Percentiles rank a stretch among this genome's conserved stretches.
These are phyloP conservation scores for Eragrostis nindensis DNA, from an alignment of 176 grass and related monocot species.

Conservation along the genomic window DNA sequence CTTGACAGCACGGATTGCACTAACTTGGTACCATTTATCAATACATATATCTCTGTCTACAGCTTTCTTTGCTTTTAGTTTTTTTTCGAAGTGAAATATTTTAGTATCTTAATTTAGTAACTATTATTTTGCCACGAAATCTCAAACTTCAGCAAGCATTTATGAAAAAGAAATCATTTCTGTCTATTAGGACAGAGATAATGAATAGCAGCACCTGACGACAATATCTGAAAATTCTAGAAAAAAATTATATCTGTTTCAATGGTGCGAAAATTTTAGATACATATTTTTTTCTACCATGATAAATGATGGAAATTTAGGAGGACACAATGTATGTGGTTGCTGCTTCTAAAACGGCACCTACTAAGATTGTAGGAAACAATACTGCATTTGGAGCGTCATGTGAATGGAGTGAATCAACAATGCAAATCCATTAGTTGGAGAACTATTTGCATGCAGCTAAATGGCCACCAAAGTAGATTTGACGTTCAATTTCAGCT, in stretches of 20 bases:
- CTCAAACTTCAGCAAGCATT: neutral
- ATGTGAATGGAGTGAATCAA: too few relatives aligned
- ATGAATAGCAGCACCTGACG: neutral
- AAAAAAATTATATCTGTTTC: neutral
- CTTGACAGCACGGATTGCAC: neutral
- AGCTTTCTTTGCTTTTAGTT: neutral
- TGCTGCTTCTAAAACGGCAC: neutral
- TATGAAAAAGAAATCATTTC: neutral
- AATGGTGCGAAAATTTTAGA: neutral
- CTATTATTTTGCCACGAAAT: neutral
- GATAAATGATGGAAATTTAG: neutral
- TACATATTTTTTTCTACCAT: neutral
- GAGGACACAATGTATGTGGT: neutral
- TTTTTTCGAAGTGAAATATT: too few relatives aligned
- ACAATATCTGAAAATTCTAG: neutral
- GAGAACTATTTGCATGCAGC: too few relatives aligned
- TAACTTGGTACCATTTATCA: too few relatives aligned
- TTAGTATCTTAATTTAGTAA: neutral
- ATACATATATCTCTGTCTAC: too few relatives aligned
- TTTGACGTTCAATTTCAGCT: too few relatives aligned
- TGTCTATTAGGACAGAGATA: neutral
- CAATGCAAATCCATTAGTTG: too few relatives aligned
- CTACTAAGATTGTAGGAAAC: too few relatives aligned
- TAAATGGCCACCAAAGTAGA: too few relatives aligned
- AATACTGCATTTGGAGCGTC: too few relatives aligned